phyloP scores from a whole-genome alignment of 1,284 basidiomycete species.

The Crucibulum parvulum region DNA sequence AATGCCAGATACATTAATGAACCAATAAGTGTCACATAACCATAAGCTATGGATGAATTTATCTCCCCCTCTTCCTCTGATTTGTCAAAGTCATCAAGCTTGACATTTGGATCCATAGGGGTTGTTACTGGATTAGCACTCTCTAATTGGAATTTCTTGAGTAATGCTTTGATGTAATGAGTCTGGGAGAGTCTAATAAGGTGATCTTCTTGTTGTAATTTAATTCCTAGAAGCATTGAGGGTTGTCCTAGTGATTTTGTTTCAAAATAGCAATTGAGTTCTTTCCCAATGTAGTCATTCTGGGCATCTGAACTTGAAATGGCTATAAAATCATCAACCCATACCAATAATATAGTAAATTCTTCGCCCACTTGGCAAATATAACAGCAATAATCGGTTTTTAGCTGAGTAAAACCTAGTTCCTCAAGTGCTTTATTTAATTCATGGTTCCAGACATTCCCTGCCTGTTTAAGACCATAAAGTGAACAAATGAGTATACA shows the following conservation, averaged over 20 bases:
- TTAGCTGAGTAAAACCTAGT: conserved; percentile 9
- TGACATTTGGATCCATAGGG: conserved; percentile 29
- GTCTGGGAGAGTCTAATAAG: conserved; percentile 14
- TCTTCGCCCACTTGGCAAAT: neutral
- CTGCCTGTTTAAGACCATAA: conserved; percentile 38
- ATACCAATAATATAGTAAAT: conserved; percentile 11
- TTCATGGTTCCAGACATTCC: conserved; percentile 28
- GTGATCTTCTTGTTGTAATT: conserved; percentile 9
- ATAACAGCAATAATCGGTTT: conserved; percentile 11
- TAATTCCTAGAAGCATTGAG: conserved; percentile 22
- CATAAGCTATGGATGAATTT: neutral
- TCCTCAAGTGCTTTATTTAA: conserved; percentile 16
- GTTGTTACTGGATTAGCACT: conserved; percentile 27
- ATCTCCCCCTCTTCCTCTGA: conserved; percentile 1
- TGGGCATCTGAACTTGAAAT: neutral
- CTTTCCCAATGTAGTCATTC: neutral
- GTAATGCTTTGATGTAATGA: conserved; percentile 16
- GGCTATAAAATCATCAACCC: conserved; percentile 15
- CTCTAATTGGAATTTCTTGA: conserved; percentile 21
- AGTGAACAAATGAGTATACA: conserved; percentile 21
- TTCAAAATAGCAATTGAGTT: conserved; percentile 17
- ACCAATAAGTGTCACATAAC: conserved; percentile 21
- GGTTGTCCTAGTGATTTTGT: conserved; percentile 18
- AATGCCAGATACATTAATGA: no score
- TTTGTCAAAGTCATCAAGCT: conserved; percentile 14